These are phyloP conservation scores for Neonectria ditissima DNA, from an alignment of 2,329 filamentous ascomycete species.

Conservation along the genomic window DNA sequence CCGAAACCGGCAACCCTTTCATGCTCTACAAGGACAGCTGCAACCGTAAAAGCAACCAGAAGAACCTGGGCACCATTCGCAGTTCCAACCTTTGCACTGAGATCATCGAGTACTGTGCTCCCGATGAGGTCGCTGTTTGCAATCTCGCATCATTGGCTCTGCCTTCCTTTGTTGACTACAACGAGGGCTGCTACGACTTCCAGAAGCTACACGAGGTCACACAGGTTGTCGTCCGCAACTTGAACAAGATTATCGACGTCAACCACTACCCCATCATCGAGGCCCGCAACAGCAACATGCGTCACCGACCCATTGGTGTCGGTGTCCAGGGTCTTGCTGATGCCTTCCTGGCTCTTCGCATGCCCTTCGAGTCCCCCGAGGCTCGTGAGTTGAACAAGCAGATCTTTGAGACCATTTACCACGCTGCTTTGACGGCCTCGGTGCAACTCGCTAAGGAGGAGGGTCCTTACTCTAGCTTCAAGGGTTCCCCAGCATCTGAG, in stretches of 20 bases:
- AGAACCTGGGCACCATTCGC: conserved; percentile 98
- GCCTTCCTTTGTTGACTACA: conserved; percentile 90
- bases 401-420: conserved; percentile 99
- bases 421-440: conserved; percentile 91
- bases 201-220: conserved; percentile 95
- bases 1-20: conserved; percentile 98
- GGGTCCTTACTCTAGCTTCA: conserved; percentile 89
- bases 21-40: conserved; percentile 99
- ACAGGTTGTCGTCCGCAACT: conserved; percentile 90
- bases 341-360: conserved; percentile 94
- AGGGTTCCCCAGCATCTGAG: conserved; percentile 93
- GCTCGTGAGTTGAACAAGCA: conserved; percentile 95
- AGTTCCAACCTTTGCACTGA: conserved; percentile 99
- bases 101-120: conserved; percentile 96
- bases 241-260: conserved; percentile 98
- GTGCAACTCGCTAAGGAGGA: conserved; percentile 85
- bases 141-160: conserved; percentile 96
- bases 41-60: conserved; percentile 99
- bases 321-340: conserved; percentile 98
- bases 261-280: conserved; percentile 99
- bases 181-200: conserved; percentile 90
- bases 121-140: conserved; percentile 98
- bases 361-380: conserved; percentile 97
- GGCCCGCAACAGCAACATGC: conserved; percentile 95
- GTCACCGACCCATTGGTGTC: conserved; percentile 93